Conservation (phyloP, 306 rosid species). For the Clitoria ternatea region DNA sequence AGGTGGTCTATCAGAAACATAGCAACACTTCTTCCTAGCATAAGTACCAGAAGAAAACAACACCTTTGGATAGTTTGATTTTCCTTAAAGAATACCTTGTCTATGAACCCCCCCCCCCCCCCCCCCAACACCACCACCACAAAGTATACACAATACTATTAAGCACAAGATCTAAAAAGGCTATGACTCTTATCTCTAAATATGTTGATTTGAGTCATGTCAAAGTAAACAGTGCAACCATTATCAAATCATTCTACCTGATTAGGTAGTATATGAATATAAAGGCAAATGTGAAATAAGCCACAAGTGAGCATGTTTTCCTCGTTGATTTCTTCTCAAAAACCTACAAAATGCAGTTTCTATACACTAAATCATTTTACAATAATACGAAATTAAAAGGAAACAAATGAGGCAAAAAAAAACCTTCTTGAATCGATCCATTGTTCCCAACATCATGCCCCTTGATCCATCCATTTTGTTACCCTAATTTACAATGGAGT, state of each 20-base stretch:
- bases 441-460: constrained; percentile 91
- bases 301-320: constrained; percentile 66
- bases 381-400: constrained; percentile 17
- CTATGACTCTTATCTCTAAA: not conserved
- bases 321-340: constrained; percentile 79
- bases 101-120: not conserved
- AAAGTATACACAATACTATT: not conserved
- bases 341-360: constrained; percentile 53
- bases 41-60: not conserved
- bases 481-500: constrained; percentile 53
- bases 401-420: not conserved
- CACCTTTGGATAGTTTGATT: not conserved
- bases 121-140: too few species aligned
- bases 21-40: not conserved
- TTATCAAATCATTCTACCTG: constrained; percentile 46
- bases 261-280: constrained; percentile 63
- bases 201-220: not conserved
- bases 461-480: constrained; percentile 84
- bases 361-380: constrained; percentile 14
- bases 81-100: not conserved
- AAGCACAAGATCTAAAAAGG: not conserved
- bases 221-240: not conserved
- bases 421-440: constrained; percentile 94
- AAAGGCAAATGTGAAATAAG: constrained; percentile 59
- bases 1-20: too few species aligned